Base-by-base conservation (phyloP, 1,139 yeast species). In the Magnusiomyces suaveolens region DNA sequence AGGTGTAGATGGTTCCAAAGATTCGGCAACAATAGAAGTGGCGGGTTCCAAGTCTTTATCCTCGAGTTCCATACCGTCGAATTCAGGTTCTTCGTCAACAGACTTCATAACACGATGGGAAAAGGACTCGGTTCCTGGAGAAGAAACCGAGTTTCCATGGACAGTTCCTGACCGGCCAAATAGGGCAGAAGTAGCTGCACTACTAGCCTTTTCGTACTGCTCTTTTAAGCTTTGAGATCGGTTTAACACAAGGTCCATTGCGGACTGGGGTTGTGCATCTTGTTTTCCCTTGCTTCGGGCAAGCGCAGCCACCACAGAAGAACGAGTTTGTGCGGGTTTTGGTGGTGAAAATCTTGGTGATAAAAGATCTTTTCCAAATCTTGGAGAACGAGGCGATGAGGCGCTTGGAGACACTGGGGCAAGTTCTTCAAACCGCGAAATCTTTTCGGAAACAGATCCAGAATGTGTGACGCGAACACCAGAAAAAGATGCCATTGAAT, bases 391-490 rank as follows among this genome's bases (percentile, higher is more conserved):
- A 12, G 48, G 48, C 12, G 36, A 12, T 12, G 6, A 12, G n/a
- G 23, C 48, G n/a, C 24, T 24, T 14, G 47, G 32, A 23, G 46
- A 25, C 4, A 24, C 33, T 4, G 51, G 51, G 14, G 32, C 14
- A 6, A 48, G 44, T n/a, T 48, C 51, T 23, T 48, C 51, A 25
- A 48, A 48, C 21, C 29, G n/a, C 23, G 51, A 48, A 48, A 48
- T 48, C 23, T 38, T 36, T 48, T 48, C 51, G 4, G 51, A 48
- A 23, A 48, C 51, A 23, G 51, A 48, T 2, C 51, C 51, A 36
- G 26, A 4, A 6, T 48, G 43, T 6, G 26, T 24, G n/a, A 48
- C 29, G 18, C 51, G 43, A 3, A 24, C 32, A 12, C 44, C 51
- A 2, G 51, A 48, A 25, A 26, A 48, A 36, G 51, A 48, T 14